Base-by-base conservation (phyloP, 495 filamentous ascomycete species). In the Hypoxylon rickii region DNA sequence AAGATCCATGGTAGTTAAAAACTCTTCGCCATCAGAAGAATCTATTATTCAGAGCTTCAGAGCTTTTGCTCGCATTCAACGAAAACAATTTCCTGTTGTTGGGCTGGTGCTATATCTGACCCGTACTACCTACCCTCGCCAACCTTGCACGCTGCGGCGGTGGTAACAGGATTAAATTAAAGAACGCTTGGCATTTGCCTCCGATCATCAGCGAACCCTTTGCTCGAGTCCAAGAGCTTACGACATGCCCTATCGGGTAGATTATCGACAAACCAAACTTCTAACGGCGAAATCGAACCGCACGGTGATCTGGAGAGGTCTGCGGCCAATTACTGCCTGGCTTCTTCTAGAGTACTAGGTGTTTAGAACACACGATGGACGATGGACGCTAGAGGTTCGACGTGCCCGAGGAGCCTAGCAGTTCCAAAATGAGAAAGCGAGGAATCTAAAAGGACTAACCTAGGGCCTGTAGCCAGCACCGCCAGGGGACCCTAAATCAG, bases 101-200 rank as follows among this genome's bases (percentile, higher is more conserved):
- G 53, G 59, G 48, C 33, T 52, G 40, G 39, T 63, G 44, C 53
- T 63, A 63, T 63, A 63, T 57, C 48, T 53, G 59, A 57, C 32
- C 59, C 59, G 39, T 37, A 45, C 48, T 53, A 19, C 18, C 31
- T n/a, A n/a, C n/a, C n/a, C n/a, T n/a, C n/a, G n/a, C n/a, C n/a
- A n/a, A n/a, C n/a, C n/a, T n/a, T n/a, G n/a, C n/a, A n/a, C n/a
- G n/a, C 24, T 54, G 39, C 48, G 53, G 42, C 53, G 53, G 43
- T 54, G 19, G 48, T 48, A 53, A 17, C 13, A 39, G 47, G 44
- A 46, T 56, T 62, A 56, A 63, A 53, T 63, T 57, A 63, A 58
- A 38, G n/a, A 33, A 26, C 12, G 13, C 59, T 63, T 63, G 59
- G 59, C 59, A 39, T 57, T 52, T 38, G 19, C 37, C 31, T 37